phyloP scores from a whole-genome alignment of 208 protist genomes.

The Leptomonas pyrrhocoris region DNA sequence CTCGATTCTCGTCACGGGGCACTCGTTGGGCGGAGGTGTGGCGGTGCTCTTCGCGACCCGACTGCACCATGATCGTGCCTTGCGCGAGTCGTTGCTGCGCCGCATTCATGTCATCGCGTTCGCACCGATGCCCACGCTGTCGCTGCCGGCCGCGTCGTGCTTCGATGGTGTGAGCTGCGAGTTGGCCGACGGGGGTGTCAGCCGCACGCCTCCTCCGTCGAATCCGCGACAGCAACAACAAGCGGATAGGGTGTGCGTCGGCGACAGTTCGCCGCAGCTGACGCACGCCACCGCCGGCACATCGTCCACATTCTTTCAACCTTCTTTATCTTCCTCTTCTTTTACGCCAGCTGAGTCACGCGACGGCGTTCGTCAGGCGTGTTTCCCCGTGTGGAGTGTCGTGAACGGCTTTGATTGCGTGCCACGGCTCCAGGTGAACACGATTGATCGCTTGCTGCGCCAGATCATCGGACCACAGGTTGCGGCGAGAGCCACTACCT shows the following conservation, averaged over 20 bases:
- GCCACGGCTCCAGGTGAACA: slow-evolving; percentile 70
- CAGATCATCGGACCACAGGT: slow-evolving; percentile 19
- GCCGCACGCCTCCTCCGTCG: background rate
- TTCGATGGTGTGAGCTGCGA: slow-evolving; percentile 43
- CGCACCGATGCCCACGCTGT: slow-evolving; percentile 68
- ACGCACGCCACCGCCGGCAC: background rate
- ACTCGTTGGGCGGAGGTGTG: slow-evolving; percentile 73
- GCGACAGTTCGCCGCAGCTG: too few relatives aligned
- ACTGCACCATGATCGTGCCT: slow-evolving; percentile 32
- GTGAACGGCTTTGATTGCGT: slow-evolving; percentile 65
- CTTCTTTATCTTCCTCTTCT: background rate
- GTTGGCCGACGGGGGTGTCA: slow-evolving; percentile 12
- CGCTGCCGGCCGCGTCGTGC: slow-evolving; percentile 39
- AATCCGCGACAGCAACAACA: background rate
- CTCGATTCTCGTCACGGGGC: slow-evolving; percentile 66
- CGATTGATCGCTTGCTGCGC: slow-evolving; percentile 47
- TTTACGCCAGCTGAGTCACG: background rate
- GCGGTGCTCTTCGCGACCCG: slow-evolving; percentile 68
- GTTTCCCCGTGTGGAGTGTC: slow-evolving; percentile 53
- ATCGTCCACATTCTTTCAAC: background rate
- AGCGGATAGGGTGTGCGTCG: too few relatives aligned
- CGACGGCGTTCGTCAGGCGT: slow-evolving; percentile 4
- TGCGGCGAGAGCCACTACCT: background rate
- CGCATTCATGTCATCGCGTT: slow-evolving; percentile 62
- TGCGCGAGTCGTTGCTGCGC: slow-evolving; percentile 30